Base-by-base conservation (phyloP, 371 early-diverging fungal genomes). In the Funneliformis caledonium region DNA sequence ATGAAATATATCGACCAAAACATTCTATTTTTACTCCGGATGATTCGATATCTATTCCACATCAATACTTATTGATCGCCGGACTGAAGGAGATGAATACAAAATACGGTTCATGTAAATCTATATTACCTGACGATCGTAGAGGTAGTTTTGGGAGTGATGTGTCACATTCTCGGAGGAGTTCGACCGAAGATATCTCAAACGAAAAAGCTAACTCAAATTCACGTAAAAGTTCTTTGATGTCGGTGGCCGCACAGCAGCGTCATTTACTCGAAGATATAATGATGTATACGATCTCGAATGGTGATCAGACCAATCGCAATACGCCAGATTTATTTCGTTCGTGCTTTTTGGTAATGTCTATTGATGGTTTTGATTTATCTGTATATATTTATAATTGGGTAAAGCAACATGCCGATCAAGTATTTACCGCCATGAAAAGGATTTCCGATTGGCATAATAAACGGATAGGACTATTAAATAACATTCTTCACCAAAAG, bases 371-470 rank as follows among this genome's bases (percentile, higher is more conserved):
- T 7, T 85, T 83, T 48, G 80, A 83, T 7, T 82, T 94, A 7
- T 87, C 88, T 5, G 83, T 88, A 0, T 93, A 89, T 67, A 90
- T 93, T 0, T 94, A 94, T 84, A 96, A 95, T 81, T 92, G 92
- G 87, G 85, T 90, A 6, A 87, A 88, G 12, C 43, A 81, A 0
- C 83, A 91, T 64, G 82, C 84, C 8, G 93, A 93, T 0, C 87
- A 88, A 56, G 72, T 93, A n/a, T 89, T 91, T 62, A 83, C 87
- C 2, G 82, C 86, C 11, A 72, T 87, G 19, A 83, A 86, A 62
- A 83, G 81, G 43, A 83, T 86, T 12, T 83, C 87, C 50, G 81
- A 81, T 50, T 88, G 91, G 82, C 91, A 92, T 78, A 87, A 86
- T 70, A 83, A 87, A 48, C 88, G 93, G 43, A 88, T 86, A 72